Percentiles rank a stretch among this genome's conserved stretches.
phyloP scores from a whole-genome alignment of 768 basidiomycete species.

The Pleurotus eryngii region DNA sequence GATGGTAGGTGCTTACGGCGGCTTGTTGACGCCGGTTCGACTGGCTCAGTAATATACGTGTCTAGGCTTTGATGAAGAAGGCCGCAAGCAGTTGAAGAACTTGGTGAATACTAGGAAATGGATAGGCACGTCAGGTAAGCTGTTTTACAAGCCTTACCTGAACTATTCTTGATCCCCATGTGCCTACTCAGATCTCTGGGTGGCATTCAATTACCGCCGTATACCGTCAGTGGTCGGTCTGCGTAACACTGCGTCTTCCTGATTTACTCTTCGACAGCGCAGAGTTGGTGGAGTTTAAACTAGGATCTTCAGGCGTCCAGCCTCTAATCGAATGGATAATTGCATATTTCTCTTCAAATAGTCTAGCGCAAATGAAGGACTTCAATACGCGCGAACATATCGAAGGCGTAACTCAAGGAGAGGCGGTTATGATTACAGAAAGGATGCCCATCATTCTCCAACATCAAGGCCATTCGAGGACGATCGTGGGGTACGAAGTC shows the following conservation, averaged over 20 bases:
- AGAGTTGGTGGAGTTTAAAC: slow-evolving; percentile 63
- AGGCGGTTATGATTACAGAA: slow-evolving; percentile 52
- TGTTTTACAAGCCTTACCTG: not conserved
- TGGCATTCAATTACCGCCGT: slow-evolving; percentile 73
- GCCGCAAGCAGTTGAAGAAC: slow-evolving; percentile 56
- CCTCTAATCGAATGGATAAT: slow-evolving; percentile 70
- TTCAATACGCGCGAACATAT: slow-evolving; percentile 36
- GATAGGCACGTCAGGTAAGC: slow-evolving; percentile 77
- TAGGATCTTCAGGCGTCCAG: slow-evolving; percentile 40
- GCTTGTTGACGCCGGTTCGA: slow-evolving; percentile 11
- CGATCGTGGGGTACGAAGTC: slow-evolving; percentile 81
- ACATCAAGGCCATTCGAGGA: slow-evolving; percentile 82
- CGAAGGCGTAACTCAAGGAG: slow-evolving; percentile 47
- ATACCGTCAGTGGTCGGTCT: slow-evolving; percentile 63
- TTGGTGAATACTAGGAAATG: slow-evolving; percentile 61
- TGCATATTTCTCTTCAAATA: slow-evolving; percentile 55
- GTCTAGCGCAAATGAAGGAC: slow-evolving; percentile 14
- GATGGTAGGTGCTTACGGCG: slow-evolving; percentile 37
- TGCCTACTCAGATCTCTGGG: slow-evolving; percentile 60
- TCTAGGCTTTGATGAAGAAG: slow-evolving; percentile 70
- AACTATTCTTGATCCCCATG: not conserved
- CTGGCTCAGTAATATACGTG: no score
- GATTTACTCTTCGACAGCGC: slow-evolving; percentile 34
- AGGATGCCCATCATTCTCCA: slow-evolving; percentile 84
- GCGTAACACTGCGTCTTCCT: not conserved